A percentile compares a stretch with the other conserved stretches of the same genome.
These are phyloP conservation scores for Termitomyces sp. DNA, from an alignment of 768 basidiomycete species.

Conservation along the genomic window DNA sequence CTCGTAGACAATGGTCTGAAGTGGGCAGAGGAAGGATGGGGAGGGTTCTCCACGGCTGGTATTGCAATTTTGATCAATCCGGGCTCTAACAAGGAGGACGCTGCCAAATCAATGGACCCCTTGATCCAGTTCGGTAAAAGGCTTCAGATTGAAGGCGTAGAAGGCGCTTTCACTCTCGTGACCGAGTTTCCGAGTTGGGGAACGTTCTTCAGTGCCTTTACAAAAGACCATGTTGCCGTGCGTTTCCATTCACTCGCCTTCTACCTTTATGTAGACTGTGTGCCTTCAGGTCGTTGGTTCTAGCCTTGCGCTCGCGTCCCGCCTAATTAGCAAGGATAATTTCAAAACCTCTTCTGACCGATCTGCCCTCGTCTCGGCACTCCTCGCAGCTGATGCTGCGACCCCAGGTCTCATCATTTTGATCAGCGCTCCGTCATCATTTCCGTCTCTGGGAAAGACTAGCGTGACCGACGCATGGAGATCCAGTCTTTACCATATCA, in stretches of 20 bases:
- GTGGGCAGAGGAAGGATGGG: conserved; percentile 45
- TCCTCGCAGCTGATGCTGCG: conserved; percentile 26
- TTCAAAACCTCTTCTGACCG: conserved; percentile 27
- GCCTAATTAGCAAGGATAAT: conserved; percentile 33
- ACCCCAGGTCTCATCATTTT: conserved; percentile 32
- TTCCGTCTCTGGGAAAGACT: conserved; percentile 26
- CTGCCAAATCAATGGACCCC: conserved; percentile 33
- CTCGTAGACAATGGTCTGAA: conserved; percentile 31
- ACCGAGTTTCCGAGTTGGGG: conserved; percentile 37
- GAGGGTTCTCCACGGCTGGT: conserved; percentile 33
- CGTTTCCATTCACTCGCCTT: conserved; percentile 7
- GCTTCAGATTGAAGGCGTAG: conserved; percentile 18
- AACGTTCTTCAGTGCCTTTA: conserved; percentile 27
- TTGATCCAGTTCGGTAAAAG: conserved; percentile 30
- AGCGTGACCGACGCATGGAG: conserved; percentile 42
- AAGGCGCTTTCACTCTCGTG: conserved; percentile 21
- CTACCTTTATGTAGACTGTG: not conserved
- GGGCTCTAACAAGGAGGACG: conserved; percentile 27
- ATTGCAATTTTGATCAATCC: conserved; percentile 42
- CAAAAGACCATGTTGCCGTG: conserved; percentile 22
- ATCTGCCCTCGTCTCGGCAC: conserved; percentile 27
- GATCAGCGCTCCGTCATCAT: conserved; percentile 27
- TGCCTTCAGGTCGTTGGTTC: conserved; percentile 29
- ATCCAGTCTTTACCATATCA: conserved; percentile 39
- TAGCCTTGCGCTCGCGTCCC: conserved; percentile 36